Base-by-base conservation (phyloP, 371 early-diverging fungal species). In the Apophysomyces trapeziformis region DNA sequence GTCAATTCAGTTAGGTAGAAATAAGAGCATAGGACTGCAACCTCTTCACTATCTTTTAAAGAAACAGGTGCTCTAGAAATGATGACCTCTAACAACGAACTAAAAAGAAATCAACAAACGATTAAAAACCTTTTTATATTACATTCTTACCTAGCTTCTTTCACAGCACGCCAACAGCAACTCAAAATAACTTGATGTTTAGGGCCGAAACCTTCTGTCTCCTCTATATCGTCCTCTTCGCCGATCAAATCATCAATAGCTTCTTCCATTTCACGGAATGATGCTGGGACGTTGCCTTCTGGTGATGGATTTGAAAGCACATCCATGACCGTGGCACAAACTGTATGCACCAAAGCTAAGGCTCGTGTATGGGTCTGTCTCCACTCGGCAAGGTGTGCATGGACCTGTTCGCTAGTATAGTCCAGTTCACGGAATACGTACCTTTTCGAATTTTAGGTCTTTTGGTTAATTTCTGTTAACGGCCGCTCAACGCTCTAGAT, bases 141-240 rank as follows among this genome's bases (percentile, higher is more conserved):
- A 9, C 16, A 38, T 16, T 16, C 21, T 26, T 63, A 82, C 73
- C 89, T 87, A 11, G 94, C 92, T 70, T 95, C 95, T 71, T 96
- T 96, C 60, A 97, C 87, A 12, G 94, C 94, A 62, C 96, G 85
- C 93, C 96, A 97, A 74, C 96, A 95, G 68, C 90, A 93, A 65
- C 93, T 93, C 60, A 96, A 72, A 44, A 96, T 90, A 18, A 94
- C 84, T 72, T 97, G 97, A 65, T 89, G 92, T 44, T 89, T 90
- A 7, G 90, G 90, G 0, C 89, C 88, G 14, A 69, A 58, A 8
- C 59, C 67, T 9, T 68, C 82, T n/a, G 73, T 83, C 16, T 41
- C 69, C 4, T 63, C 73, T 13, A 65, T 70, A 11, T 74, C 75
- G 35, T 68, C 76, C 7, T 58, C 70, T 9, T 68, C 74, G 41